Evolutionary conservation across 352 stramenopile genomes (phyloP), one percentile per base, ranked within the genome.

Genomic region (Phytopythium vexans): DNA sequence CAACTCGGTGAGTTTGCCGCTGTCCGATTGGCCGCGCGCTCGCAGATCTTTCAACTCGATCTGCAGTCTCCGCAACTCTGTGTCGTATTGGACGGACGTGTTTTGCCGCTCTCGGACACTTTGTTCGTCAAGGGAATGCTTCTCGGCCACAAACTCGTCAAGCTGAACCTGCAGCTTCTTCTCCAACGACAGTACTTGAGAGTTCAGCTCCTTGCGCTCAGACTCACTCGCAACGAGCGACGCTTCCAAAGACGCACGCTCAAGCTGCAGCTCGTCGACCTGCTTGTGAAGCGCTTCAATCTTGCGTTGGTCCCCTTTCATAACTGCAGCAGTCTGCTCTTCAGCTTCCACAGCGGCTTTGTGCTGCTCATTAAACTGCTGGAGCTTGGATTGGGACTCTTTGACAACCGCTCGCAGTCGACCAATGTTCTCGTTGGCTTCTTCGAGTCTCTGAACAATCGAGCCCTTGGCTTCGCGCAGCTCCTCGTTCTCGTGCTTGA

Each of bases 351-450:
- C 37, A 5, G 58, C 57, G 12, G 41, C 16, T 16, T 61, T 64
- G 11, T 68, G 42, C 6, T 71, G 58, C 8, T 82, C 65, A 1
- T 80, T 62, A 33, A 74, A 42, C 0, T 56, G 42, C 15, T 68
- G 57, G 9, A 60, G 66, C 33, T 75, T 81, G 9, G 52, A 49
- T 44, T 77, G 62, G 6, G 61, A 56, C 37, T 79, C 63, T 31
- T 74, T 72, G 14, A 88, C 70, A 36, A 90, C 61, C 44, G 57
- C 66, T 1, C 77, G 75, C 36, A 90, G 61, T 14, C 69, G 73
- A 3, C 80, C 80, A 21, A 90, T 57, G 46, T 88, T 85, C 31
- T 77, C 72, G 37, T 90, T 90, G 6, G 80, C 71, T 58, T 90
- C 80, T 66, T 86, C 75, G 3, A 90, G 54, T 8, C 80, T 72